Evolutionary conservation across 345 rosid species (phyloP).

Genomic region (Moringa oleifera): DNA sequence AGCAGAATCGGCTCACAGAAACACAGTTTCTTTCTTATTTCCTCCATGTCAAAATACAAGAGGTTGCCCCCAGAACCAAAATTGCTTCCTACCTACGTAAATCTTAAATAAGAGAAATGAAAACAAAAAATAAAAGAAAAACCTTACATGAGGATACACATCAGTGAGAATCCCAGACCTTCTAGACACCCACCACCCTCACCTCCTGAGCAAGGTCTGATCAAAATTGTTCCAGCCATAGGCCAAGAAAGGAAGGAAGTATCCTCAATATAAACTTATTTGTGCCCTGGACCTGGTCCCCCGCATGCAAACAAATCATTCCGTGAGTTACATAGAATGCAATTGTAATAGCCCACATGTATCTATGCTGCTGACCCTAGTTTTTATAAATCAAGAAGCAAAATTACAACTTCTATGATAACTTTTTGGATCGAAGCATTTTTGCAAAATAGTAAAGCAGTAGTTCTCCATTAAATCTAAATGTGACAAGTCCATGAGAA

Average conservation of each 20-base stretch:
- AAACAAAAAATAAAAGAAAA: slow-evolving; percentile 2
- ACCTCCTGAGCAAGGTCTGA: slow-evolving; percentile 21
- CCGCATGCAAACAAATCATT: slow-evolving; percentile 21
- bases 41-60: slow-evolving; percentile 8
- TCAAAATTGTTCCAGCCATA: slow-evolving; percentile 38
- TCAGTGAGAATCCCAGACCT: slow-evolving; percentile 18
- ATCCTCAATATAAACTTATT: slow-evolving; percentile 21
- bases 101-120: slow-evolving; percentile 10
- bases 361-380: not conserved
- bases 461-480: no score
- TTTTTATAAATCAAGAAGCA: not conserved
- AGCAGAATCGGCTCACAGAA: slow-evolving; percentile 9
- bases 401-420: no score
- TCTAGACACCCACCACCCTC: slow-evolving; percentile 15
- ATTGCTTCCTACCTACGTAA: slow-evolving; percentile 20
- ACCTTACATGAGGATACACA: slow-evolving; percentile 26
- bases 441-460: no score
- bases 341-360: not conserved
- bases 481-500: no score
- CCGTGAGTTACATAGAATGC: slow-evolving; percentile 7
- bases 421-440: no score
- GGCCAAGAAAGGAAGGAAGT: slow-evolving; percentile 15
- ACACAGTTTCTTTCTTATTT: slow-evolving; percentile 9
- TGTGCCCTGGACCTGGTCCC: slow-evolving; percentile 26
- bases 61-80: slow-evolving; percentile 24